Percentiles rank a stretch among this genome's conserved stretches.
Evolutionary conservation across 2,329 filamentous ascomycete species (phyloP).

Genomic region (Orbilia javanica): DNA sequence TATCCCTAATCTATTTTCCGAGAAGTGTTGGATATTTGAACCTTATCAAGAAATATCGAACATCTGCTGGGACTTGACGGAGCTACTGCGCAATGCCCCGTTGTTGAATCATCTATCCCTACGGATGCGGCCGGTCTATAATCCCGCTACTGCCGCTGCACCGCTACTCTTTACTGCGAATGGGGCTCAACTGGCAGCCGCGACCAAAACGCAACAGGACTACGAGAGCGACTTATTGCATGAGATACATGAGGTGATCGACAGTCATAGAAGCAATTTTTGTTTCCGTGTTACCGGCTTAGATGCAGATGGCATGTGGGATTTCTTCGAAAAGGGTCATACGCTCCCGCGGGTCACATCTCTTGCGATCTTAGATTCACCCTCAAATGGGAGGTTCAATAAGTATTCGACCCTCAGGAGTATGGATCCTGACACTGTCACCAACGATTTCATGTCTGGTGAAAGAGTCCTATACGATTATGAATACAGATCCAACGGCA

Average conservation of each 20-base stretch:
- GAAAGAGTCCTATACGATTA: slow-evolving; percentile 55
- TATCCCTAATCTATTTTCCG: slow-evolving; percentile 48
- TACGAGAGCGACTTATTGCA: slow-evolving; percentile 54
- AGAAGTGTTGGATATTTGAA: slow-evolving; percentile 58
- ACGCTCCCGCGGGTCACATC: slow-evolving; percentile 51
- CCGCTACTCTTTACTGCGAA: slow-evolving; percentile 53
- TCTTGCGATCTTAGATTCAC: slow-evolving; percentile 47
- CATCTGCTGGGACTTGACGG: slow-evolving; percentile 55
- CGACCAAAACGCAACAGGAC: slow-evolving; percentile 55
- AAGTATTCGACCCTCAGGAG: slow-evolving; percentile 53
- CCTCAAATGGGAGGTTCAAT: slow-evolving; percentile 56
- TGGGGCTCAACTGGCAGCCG: slow-evolving; percentile 42
- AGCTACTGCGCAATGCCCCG: slow-evolving; percentile 40
- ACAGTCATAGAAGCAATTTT: slow-evolving; percentile 41
- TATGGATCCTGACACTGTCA: slow-evolving; percentile 54
- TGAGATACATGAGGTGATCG: slow-evolving; percentile 56
- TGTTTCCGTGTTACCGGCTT: slow-evolving; percentile 56
- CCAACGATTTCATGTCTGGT: slow-evolving; percentile 55
- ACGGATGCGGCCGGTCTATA: slow-evolving; percentile 52
- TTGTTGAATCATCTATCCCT: slow-evolving; percentile 47
- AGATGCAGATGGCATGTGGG: slow-evolving; percentile 56
- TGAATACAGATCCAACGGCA: slow-evolving; percentile 50
- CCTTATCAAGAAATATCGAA: slow-evolving; percentile 55
- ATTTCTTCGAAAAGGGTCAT: slow-evolving; percentile 56
- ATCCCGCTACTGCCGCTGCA: slow-evolving; percentile 46